phyloP scores from a whole-genome alignment of 306 rosid genomes.

The Glycyrrhiza uralensis region DNA sequence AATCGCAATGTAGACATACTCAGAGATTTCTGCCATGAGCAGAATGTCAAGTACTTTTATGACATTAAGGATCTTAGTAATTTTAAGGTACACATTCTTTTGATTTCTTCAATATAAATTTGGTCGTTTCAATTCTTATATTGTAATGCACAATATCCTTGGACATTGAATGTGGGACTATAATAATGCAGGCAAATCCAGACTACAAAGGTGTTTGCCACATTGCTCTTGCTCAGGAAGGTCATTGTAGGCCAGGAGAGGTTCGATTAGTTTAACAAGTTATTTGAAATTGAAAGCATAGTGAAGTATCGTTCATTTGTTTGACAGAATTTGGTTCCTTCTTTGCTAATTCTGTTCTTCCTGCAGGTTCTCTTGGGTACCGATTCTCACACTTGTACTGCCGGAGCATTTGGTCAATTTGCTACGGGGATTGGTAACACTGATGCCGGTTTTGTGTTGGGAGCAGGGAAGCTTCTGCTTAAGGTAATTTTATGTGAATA shows the following conservation, averaged over 20 bases:
- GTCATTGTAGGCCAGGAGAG: conserved; percentile 99
- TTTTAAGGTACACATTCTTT: conserved; percentile 60
- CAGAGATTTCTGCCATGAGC: conserved; percentile 89
- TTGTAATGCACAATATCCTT: conserved; percentile 1
- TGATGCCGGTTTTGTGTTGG: conserved; percentile 90
- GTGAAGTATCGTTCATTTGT: conserved; percentile 2
- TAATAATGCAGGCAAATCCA: conserved; percentile 76
- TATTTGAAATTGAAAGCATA: neutral
- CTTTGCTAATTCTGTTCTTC: conserved; percentile 7
- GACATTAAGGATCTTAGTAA: conserved; percentile 88
- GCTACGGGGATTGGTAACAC: conserved; percentile 96
- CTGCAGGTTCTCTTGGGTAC: conserved; percentile 87
- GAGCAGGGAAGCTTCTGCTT: conserved; percentile 85
- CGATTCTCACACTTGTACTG: conserved; percentile 96
- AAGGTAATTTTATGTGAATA: conserved; percentile 49
- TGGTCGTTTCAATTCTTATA: neutral
- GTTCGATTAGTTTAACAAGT: conserved; percentile 37
- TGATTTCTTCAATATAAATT: neutral
- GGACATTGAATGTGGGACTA: neutral
- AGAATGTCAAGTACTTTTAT: conserved; percentile 87
- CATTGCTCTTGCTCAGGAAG: conserved; percentile 97
- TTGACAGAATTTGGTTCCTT: conserved; percentile 15
- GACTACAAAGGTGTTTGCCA: conserved; percentile 99
- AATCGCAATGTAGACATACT: conserved; percentile 90
- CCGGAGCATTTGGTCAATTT: conserved; percentile 99